Evolutionary conservation across 225 moss, liverwort and hornwort species (phyloP), one percentile per base, ranked within the genome.

Genomic region (Ulota crispa): DNA sequence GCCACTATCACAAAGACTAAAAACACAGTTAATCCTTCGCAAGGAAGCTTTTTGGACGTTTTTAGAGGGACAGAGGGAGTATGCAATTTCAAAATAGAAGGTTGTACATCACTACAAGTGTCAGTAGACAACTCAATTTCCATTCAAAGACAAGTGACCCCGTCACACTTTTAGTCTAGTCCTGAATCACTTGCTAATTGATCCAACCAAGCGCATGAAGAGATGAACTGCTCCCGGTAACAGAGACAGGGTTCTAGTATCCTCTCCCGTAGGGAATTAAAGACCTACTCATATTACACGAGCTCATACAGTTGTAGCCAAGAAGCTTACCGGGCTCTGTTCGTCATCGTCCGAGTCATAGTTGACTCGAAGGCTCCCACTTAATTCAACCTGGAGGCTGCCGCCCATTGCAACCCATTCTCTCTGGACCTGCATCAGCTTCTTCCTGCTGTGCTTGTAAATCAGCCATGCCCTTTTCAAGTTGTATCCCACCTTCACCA

Each of bases 351-450:
- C 94, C 60, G 88, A 93, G 34, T 95, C 93, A 34, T 92, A 92
- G 41, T 91, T 86, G 21, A 89, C 84, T 81, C 83, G 86, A 77
- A 94, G 65, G 78, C 66, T 85, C 21, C 84, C 72, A 64, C 79
- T 83, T 86, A 93, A 68, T 71, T 92, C 92, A 26, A 88, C 94
- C 23, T 88, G 87, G 18, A 93, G 88, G 56, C 89, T 95, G 50
- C 97, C 93, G 5, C 92, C 93, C 82, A 97, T 88, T 34, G 88
- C 87, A 79, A 90, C 91, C 97, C 97, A 97, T 79, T 97, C 93
- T 70, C 79, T 85, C 76, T 95, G 93, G 34, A 97, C 66, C 30
- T 95, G 95, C 76, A 88, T 80, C 55, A 97, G 71, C 84, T 97
- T 97, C 86, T 85, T 92, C 80, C 93, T 91, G 80, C 93, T 90